These are phyloP conservation scores for Blumeriella jaapii DNA, from an alignment of 2,329 filamentous ascomycete species.

Conservation along the genomic window DNA sequence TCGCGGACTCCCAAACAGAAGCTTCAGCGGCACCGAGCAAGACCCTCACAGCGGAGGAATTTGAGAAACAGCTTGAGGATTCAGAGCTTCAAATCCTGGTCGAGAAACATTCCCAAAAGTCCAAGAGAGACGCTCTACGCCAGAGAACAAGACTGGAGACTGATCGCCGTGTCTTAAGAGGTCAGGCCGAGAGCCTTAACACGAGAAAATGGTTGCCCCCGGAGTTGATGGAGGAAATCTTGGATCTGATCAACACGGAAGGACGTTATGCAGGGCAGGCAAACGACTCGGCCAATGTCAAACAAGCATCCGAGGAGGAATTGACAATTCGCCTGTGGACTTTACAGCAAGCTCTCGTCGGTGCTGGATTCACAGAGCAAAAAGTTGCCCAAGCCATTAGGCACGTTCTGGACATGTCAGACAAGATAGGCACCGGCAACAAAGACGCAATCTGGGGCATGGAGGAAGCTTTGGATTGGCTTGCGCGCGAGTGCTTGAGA, in stretches of 20 bases:
- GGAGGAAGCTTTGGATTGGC: constrained; percentile 80
- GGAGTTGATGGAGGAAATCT: constrained; percentile 66
- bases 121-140: constrained; percentile 65
- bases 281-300: constrained; percentile 28
- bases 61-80: constrained; percentile 79
- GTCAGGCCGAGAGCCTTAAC: constrained; percentile 63
- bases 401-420: constrained; percentile 54
- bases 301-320: constrained; percentile 62
- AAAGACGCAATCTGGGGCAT: constrained; percentile 73
- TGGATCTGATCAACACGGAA: constrained; percentile 61
- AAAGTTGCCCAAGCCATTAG: constrained; percentile 53
- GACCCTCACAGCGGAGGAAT: constrained; percentile 69
- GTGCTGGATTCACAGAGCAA: constrained; percentile 54
- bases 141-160: constrained; percentile 72
- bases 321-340: constrained; percentile 74
- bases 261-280: constrained; percentile 37
- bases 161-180: constrained; percentile 69
- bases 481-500: constrained; percentile 62
- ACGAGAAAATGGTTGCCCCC: constrained; percentile 68
- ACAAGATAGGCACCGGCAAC: constrained; percentile 42
- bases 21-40: constrained; percentile 23
- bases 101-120: constrained; percentile 71
- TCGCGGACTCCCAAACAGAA: constrained; percentile 7
- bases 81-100: constrained; percentile 82
- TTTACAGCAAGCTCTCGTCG: constrained; percentile 59